A percentile compares a stretch with the other conserved stretches of the same genome.
These are phyloP conservation scores for Cryomyces antarcticus DNA, from an alignment of 495 filamentous ascomycete species.

Conservation along the genomic window DNA sequence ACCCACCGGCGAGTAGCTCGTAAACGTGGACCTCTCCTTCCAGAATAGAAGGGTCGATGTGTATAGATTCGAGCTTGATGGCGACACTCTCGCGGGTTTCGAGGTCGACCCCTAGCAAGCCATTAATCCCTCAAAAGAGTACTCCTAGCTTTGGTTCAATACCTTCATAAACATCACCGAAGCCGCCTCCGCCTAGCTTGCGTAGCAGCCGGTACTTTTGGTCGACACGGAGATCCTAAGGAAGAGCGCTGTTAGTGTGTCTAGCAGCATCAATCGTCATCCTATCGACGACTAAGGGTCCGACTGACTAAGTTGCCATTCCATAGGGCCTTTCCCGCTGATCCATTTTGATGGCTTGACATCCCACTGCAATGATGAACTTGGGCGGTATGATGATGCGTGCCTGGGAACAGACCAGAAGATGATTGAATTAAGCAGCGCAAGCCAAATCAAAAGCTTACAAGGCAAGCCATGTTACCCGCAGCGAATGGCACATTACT, in stretches of 20 bases:
- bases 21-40: constrained; percentile 5
- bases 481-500: no score
- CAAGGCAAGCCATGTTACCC: no score
- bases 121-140: not conserved
- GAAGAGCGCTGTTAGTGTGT: no score
- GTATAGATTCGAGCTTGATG: constrained; percentile 4
- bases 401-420: no score
- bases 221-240: not conserved
- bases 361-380: no score
- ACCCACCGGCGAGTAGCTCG: not conserved
- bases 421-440: no score
- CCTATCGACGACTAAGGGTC: no score
- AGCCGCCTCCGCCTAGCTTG: constrained; percentile 16
- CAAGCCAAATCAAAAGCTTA: no score
- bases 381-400: no score
- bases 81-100: constrained; percentile 2
- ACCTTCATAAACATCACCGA: constrained; percentile 14
- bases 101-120: not conserved
- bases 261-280: not conserved
- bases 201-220: constrained; percentile 11
- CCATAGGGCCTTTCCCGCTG: no score
- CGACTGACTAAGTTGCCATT: no score
- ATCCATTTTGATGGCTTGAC: no score
- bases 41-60: constrained; percentile 1
- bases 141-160: not conserved